These are phyloP conservation scores for Apiotrichum porosum DNA, from an alignment of 1,284 basidiomycete genomes.

Conservation along the genomic window DNA sequence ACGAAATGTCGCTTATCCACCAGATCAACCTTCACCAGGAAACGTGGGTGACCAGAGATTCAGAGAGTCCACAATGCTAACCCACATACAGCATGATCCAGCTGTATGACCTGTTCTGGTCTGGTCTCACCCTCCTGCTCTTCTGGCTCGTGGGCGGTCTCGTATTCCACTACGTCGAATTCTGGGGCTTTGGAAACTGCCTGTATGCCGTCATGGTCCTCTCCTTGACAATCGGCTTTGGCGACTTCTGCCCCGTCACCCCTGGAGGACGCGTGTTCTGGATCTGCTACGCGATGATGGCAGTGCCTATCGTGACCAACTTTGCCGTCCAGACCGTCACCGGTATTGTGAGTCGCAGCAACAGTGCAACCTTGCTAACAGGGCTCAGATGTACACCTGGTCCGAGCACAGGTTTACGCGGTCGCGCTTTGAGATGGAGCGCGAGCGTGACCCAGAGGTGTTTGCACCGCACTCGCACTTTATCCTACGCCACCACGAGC, in stretches of 20 bases:
- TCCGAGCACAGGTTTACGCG: constrained; percentile 13
- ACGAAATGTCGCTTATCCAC: constrained; percentile 45
- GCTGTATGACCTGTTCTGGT: constrained; percentile 43
- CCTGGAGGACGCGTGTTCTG: constrained; percentile 44
- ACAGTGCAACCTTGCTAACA: neutral
- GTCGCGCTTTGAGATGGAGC: constrained; percentile 11
- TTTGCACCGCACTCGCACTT: constrained; percentile 45
- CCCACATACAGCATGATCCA: constrained; percentile 33
- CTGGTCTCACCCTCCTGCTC: constrained; percentile 32
- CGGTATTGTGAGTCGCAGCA: constrained; percentile 35
- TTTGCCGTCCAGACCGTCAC: constrained; percentile 51
- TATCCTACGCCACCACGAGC: constrained; percentile 30
- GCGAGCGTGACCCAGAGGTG: constrained; percentile 26
- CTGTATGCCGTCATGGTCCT: constrained; percentile 40
- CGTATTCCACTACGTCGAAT: constrained; percentile 41
- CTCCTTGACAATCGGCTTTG: constrained; percentile 46
- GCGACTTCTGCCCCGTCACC: constrained; percentile 38
- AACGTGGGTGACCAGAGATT: constrained; percentile 20
- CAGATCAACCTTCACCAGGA: constrained; percentile 43
- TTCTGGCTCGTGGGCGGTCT: constrained; percentile 48
- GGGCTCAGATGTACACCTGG: constrained; percentile 13
- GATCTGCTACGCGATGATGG: constrained; percentile 48
- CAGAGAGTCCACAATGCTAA: constrained; percentile 1
- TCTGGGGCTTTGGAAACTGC: constrained; percentile 42
- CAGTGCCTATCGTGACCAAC: constrained; percentile 51